Base-by-base conservation (phyloP, 352 stramenopile genomes). In the Phytopythium montanum region DNA sequence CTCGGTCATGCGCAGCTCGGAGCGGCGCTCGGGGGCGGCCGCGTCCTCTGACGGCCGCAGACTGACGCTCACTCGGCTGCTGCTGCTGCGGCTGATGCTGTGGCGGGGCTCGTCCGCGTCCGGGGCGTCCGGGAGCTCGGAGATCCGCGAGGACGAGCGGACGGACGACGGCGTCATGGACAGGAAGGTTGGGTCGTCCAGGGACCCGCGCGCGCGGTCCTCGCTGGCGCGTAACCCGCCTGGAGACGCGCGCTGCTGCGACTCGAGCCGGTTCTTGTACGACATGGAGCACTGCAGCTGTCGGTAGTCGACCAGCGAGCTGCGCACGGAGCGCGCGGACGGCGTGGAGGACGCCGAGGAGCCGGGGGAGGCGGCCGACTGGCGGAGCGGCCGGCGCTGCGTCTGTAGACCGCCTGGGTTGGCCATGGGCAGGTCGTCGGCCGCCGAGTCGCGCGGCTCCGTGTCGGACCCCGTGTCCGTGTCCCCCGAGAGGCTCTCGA, bases 241-340 rank as follows among this genome's bases (percentile, higher is more conserved):
- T 39, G 65, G 72, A 7, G 68, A 6, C 31, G 31, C 55, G 25
- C 72, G 26, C 48, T 69, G 26, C 70, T 60, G 44, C 33, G 55
- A 33, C 33, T 61, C 72, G 28, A 74, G 58, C 41, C 83, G 85
- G 70, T 92, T 94, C 70, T 92, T 94, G 74, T 94, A 94, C 29
- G 73, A 86, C 85, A 94, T 94, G 49, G 83, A 93, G 68, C 79
- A 91, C 52, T 77, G 79, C 28, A 94, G 71, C 67, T 94, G 81
- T 5, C 78, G 72, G 64, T 89, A 94, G 49, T 87, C 78, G 0
- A 79, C 82, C 41, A 94, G 72, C 39, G 73, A 85, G 39, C 81
- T 77, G 53, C 69, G 71, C 23, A 42, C 70, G 49, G 23, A 56
- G 25, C 64, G 59, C 3, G 56, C 39, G 36, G 18, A 38, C 10